Base-by-base conservation (phyloP, 1,139 yeast species). In the Magnusiomyces suaveolens region DNA sequence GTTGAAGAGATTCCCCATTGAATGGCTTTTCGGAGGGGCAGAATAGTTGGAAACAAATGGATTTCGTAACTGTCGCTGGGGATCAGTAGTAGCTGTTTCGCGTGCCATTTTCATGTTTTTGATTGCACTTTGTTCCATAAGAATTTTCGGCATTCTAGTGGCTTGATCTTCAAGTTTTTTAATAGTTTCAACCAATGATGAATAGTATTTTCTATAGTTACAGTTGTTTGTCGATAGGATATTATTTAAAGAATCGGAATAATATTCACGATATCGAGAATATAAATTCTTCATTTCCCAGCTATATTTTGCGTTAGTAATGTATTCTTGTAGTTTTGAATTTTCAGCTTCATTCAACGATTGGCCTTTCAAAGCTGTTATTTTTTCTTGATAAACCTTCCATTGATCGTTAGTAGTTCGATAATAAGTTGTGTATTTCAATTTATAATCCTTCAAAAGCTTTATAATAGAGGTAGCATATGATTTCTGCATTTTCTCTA, bases 231-330 rank as follows among this genome's bases (percentile, higher is more conserved):
- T 4, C 10, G 20, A 38, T 4, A 14, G 43, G n/a, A 38, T 38
- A 12, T 12, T 29, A 8, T 29, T 29, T 16, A 38, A 38, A 10
- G 43, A 14, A 14, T 10, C 16, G 16, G 43, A 14, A n/a, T 38
- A 38, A 18, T 38, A 38, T 46, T 46, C 48, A 10, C 33, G 20
- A 20, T 20, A 46, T 29, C 39, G 26, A 16, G 48, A 46, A 16
- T 46, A 46, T 6, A 46, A 20, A 29, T 29, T 46, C 20, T 46
- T 46, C 18, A 24, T 26, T 4, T 46, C 48, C 48, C 48, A 46
- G 14, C 10, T 26, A 3, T 26, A 2, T 20, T 46, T 46, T 6
- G 48, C 29, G 20, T 46, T 29, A 2, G 10, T 46, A 20, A 8
- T 18, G 12, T 14, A 38, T 38, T n/a, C 18, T 14, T 14, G 20